Conservation (phyloP, 1,284 basidiomycete species). For the Cryptococcus neoformans region DNA sequence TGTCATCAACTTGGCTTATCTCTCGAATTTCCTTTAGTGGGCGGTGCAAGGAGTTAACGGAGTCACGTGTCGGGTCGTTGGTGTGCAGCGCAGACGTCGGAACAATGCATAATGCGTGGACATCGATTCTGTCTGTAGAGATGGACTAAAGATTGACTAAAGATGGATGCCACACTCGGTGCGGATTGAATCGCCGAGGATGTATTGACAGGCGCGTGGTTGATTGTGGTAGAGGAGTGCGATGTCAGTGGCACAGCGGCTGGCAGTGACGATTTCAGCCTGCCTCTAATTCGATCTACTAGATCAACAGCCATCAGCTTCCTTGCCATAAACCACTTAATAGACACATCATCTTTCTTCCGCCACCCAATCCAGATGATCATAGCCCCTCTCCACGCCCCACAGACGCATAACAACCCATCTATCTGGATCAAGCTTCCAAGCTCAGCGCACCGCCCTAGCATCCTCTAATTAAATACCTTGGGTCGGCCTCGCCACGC, state of each 20-base stretch:
- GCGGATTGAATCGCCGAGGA: background rate
- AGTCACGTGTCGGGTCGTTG: background rate
- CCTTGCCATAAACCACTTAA: background rate
- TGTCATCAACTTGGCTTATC: background rate
- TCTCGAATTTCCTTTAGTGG: background rate
- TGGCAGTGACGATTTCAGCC: background rate
- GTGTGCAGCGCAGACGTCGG: background rate
- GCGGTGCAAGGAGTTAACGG: background rate
- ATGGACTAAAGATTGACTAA: background rate
- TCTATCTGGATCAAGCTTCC: too few species aligned
- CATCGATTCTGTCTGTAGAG: background rate
- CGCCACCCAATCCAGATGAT: background rate
- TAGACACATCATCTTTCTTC: background rate
- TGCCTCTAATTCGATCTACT: background rate
- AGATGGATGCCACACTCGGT: background rate
- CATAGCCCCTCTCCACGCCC: background rate
- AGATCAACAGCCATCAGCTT: background rate
- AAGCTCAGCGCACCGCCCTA: too few species aligned
- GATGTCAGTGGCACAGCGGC: background rate
- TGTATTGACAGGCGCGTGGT: background rate
- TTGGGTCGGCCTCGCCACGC: too few species aligned
- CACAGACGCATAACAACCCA: too few species aligned
- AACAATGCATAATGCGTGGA: background rate
- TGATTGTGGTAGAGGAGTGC: background rate
- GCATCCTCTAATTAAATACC: too few species aligned